Evolutionary conservation across 2,329 filamentous ascomycete genomes (phyloP), one percentile per base, ranked within the genome.

Genomic region (Diaporthe nobilis): DNA sequence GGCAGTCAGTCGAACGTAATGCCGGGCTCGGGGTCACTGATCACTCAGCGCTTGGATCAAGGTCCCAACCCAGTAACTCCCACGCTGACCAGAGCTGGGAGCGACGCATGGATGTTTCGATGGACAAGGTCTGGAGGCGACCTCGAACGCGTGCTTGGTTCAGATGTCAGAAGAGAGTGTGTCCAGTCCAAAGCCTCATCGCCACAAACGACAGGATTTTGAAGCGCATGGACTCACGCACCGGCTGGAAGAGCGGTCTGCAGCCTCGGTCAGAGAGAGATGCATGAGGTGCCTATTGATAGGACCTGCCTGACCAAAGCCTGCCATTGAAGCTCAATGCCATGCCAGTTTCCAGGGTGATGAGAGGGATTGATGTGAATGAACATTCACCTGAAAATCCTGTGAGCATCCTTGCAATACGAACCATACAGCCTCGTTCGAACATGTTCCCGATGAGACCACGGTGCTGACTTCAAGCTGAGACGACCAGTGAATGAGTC

Each of bases 181-280:
- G 9, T 55, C 8, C 49, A 55, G 15, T 15, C 10, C 17, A 1
- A 15, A 28, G 7, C 12, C 15, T 20, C 34, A 12, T 53, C 65
- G n/a, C 15, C 31, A 7, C 7, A 15, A 17, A 22, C 47, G 47
- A 42, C 47, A 31, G n/a, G 13, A 8, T 22, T 20, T 22, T 25
- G 20, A 51, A 25, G 65, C 42, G 13, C 49, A 70, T 31, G 34
- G 34, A 15, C 25, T 17, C 2, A 2, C n/a, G 17, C 25, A 34
- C 25, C 34, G 47, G 15, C 49, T 55, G 49, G 34, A 55, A 70
- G 15, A 55, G 65, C 65, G 65, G 65, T 70, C 47, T 70, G 65
- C n/a, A 31, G 13, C 12, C 49, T 42, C 31, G 47, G 47, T 15
- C 65, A 55, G 34, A 37, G 3, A 31, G 8, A 28, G n/a, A 28